phyloP scores from a whole-genome alignment of 2,329 filamentous ascomycete species.

The Claviceps africana region DNA sequence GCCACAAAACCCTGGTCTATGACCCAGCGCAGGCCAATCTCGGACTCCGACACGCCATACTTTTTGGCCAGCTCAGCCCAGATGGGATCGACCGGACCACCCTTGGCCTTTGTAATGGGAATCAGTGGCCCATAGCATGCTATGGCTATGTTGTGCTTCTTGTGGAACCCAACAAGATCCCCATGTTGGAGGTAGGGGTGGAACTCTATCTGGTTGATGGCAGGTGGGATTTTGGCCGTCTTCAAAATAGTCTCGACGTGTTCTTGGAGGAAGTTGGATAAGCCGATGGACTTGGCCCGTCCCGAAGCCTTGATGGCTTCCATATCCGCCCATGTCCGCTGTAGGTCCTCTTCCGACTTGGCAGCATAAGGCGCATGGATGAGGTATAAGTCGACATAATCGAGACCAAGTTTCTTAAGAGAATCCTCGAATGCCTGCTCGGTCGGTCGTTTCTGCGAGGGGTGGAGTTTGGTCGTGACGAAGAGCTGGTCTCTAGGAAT shows the following conservation, averaged over 20 bases:
- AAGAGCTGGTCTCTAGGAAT: constrained; percentile 54
- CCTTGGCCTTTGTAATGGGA: constrained; percentile 30
- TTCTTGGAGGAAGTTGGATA: constrained; percentile 55
- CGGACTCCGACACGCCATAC: constrained; percentile 41
- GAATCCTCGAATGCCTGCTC: constrained; percentile 42
- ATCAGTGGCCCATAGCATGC: constrained; percentile 43
- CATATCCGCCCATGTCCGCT: constrained; percentile 42
- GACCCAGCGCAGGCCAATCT: constrained; percentile 45
- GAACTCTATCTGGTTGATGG: constrained; percentile 69
- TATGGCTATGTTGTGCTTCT: constrained; percentile 41
- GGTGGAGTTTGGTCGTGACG: constrained; percentile 47
- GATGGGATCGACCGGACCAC: constrained; percentile 38
- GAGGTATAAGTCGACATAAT: constrained; percentile 60
- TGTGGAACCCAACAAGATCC: constrained; percentile 42
- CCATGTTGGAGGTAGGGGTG: constrained; percentile 62
- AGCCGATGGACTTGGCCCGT: constrained; percentile 55
- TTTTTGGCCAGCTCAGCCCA: constrained; percentile 40
- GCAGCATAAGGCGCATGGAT: constrained; percentile 45
- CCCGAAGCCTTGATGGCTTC: constrained; percentile 54
- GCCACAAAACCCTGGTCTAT: constrained; percentile 45
- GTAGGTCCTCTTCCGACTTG: constrained; percentile 36
- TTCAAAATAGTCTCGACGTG: constrained; percentile 42
- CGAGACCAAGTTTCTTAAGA: constrained; percentile 49
- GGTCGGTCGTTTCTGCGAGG: constrained; percentile 24
- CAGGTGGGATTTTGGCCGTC: constrained; percentile 48